Percentiles rank a stretch among this genome's conserved stretches.
Conservation (phyloP, 768 basidiomycete genomes). For the Pleurotus ostreatus region DNA sequence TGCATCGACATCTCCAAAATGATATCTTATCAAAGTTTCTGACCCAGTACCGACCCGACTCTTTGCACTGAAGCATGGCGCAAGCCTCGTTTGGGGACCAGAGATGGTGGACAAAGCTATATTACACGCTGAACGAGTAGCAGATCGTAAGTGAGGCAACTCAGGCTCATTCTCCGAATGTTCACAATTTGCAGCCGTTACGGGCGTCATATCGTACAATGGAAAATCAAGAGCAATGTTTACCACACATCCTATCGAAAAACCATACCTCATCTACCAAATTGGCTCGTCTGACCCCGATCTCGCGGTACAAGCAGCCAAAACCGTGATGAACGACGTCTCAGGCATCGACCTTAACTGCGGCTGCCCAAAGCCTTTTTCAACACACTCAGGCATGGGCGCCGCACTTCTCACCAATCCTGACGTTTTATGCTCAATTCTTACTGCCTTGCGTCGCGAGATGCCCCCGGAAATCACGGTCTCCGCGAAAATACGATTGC, state of each 20-base stretch:
- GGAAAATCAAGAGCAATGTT: conserved; percentile 86
- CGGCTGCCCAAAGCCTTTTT: conserved; percentile 96
- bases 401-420: conserved; percentile 92
- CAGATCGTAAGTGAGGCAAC: conserved; percentile 71
- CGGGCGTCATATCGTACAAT: conserved; percentile 84
- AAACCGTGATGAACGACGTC: conserved; percentile 81
- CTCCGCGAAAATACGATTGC: conserved; percentile 90
- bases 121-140: conserved; percentile 73
- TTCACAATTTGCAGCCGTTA: conserved; percentile 47
- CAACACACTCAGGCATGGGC: conserved; percentile 93
- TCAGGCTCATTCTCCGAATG: neutral
- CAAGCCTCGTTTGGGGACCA: conserved; percentile 93
- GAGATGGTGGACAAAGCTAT: conserved; percentile 97
- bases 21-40: conserved; percentile 12
- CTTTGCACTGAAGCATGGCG: conserved; percentile 88
- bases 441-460: conserved; percentile 68
- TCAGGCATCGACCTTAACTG: conserved; percentile 97
- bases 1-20: conserved; percentile 16
- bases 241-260: conserved; percentile 91
- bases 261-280: conserved; percentile 92
- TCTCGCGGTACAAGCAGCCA: conserved; percentile 89
- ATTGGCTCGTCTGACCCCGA: conserved; percentile 89
- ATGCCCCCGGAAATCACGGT: conserved; percentile 80
- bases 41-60: conserved; percentile 76
- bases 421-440: conserved; percentile 85